Base-by-base conservation (phyloP, 2,329 filamentous ascomycete species). In the Didymellaceae sp. region DNA sequence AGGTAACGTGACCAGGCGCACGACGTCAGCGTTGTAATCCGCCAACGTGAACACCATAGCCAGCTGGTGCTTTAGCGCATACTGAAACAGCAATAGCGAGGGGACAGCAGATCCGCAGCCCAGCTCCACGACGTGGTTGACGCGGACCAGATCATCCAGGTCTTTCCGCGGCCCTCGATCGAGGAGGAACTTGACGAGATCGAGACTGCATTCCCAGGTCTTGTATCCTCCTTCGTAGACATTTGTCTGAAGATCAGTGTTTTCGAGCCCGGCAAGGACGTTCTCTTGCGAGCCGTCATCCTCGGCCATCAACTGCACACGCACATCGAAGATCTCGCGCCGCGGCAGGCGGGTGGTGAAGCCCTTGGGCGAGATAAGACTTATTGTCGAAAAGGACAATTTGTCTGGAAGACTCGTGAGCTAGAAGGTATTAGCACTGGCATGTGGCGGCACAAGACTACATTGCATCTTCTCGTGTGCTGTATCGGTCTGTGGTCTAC, bases 181-280 rank as follows among this genome's bases (percentile, higher is more conserved):
- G 1, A 80, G 68, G 1, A 80, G 67, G 39, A 88, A 84, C 66
- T 86, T 89, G 41, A 90, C 88, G 14, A 94, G 78, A 68, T 94
- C 90, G 43, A 91, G 79, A 52, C 87, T 90, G 74, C 89, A 92
- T 75, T 94, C 90, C 90, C 90, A 94, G 64, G 88, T 92, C 77
- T 94, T 94, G 77, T 93, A 91, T 18, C 90, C 90, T 48, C 90
- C 90, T 74, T 94, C 90, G 73, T 94, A 94, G 52, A 93, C 83
- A 42, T 89, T 89, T 46, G 88, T 89, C 71, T 86, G 88, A 58
- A 94, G 86, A 72, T 94, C 90, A 57, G 89, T 85, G 55, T 82
- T 80, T 26, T 65, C 57, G 16, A 66, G 74, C 22, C 61, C 75
- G 9, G 73, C 65, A 2, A 67, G 49, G 5, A 61, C 50, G 26